Evolutionary conservation across 2,329 filamentous ascomycete species (phyloP).

Genomic region (Biscogniauxia sp.): DNA sequence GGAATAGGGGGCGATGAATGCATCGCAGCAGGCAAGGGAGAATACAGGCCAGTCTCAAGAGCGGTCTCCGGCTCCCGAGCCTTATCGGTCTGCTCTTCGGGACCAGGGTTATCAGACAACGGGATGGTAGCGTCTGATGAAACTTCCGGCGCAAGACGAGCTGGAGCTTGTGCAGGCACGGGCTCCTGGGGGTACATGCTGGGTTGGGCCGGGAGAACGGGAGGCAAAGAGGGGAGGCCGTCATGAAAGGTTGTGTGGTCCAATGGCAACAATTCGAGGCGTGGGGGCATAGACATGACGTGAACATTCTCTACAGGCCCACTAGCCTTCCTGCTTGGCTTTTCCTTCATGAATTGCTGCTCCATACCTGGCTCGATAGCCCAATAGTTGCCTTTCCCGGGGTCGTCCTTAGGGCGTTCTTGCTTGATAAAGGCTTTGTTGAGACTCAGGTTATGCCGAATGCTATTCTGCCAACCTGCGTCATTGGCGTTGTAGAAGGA

Average conservation of each 20-base stretch:
- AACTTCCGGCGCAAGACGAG: constrained; percentile 48
- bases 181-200: constrained; percentile 34
- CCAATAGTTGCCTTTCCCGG: constrained; percentile 98
- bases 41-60: constrained; percentile 57
- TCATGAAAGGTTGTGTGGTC: constrained; percentile 34
- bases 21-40: constrained; percentile 69
- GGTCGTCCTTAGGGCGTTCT: constrained; percentile 93
- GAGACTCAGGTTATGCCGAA: constrained; percentile 93
- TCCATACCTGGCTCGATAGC: constrained; percentile 88
- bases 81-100: constrained; percentile 50
- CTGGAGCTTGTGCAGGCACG: constrained; percentile 39
- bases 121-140: constrained; percentile 79
- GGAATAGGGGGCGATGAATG: constrained; percentile 88
- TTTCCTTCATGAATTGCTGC: constrained; percentile 85
- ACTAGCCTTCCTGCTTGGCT: constrained; percentile 60
- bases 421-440: constrained; percentile 97
- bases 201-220: constrained; percentile 29
- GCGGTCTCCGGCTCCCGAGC: constrained; percentile 38
- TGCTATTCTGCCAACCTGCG: constrained; percentile 97
- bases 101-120: constrained; percentile 62
- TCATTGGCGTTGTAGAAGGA: constrained; percentile 82
- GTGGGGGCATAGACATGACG: constrained; percentile 49
- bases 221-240: constrained; percentile 50
- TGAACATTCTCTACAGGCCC: constrained; percentile 57
- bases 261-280: constrained; percentile 50